Base-by-base conservation (phyloP, 352 stramenopile genomes). In the Achlya hypogyna region DNA sequence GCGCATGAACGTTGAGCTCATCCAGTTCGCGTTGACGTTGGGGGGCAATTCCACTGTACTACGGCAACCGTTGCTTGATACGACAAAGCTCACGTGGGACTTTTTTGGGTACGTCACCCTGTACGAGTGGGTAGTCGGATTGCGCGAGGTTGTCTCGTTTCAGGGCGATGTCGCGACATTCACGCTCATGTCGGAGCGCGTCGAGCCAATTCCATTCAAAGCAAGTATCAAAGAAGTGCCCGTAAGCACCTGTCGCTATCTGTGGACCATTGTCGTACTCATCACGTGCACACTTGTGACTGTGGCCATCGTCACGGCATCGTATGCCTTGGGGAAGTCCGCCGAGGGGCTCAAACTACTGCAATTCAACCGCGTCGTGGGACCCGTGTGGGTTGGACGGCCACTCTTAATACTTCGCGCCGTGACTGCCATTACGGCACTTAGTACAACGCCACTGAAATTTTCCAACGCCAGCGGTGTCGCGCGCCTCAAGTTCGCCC, bases 91-190 rank as follows among this genome's bases (percentile, higher is more conserved):
- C 35, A 25, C 35, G 29, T 64, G 23, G 23, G 52, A 28, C 18
- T 51, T 35, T 53, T 53, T 64, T 59, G 56, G 56, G 12, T 64
- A 42, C n/a, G 20, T 64, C 9, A 29, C 22, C 22, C 42, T 64
- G 25, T 9, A 64, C 42, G 56, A 64, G 18, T 64, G 56, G 42
- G 56, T 64, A 18, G 4, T 4, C 53, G 56, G 56, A 12, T 23
- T 23, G 8, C 42, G 56, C 20, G 56, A 64, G 29, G 56, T 51
- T 1, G 23, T 51, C 29, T 28, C 56, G 4, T 64, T 64, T 53
- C n/a, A 64, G 14, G 56, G 56, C 0, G 56, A 64, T 22, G 23
- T 3, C 4, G 25, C n/a, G 4, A 64, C 16, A 9, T 35, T 64
- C 18, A 38, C n/a, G 12, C 20, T 64, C 10, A 64, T 53, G 56